Percentiles rank a stretch among this genome's conserved stretches.
Evolutionary conservation across 2,329 filamentous ascomycete genomes (phyloP).

Genomic region (Alternaria arbusti): DNA sequence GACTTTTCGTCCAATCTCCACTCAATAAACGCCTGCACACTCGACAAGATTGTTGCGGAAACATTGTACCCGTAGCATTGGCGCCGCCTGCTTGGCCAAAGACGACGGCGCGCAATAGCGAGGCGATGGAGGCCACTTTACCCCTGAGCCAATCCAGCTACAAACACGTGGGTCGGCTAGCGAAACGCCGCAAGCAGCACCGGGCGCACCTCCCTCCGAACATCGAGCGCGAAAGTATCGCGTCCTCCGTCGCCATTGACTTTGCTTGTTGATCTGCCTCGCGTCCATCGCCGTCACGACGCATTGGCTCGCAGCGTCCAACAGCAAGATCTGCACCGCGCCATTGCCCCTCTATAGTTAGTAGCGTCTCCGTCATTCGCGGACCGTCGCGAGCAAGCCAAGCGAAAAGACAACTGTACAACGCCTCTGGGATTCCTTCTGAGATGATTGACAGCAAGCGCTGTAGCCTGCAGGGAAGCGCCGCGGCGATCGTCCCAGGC

Average conservation of each 20-base stretch:
- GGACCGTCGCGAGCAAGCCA: background rate
- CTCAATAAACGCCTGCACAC: background rate
- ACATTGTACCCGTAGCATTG: background rate
- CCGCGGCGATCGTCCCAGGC: conserved; percentile 1
- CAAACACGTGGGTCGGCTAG: conserved; percentile 19
- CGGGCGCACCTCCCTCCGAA: conserved; percentile 1
- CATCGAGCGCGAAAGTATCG: background rate
- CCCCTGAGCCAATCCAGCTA: conserved; percentile 25
- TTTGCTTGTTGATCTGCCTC: background rate
- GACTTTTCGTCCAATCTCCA: conserved; percentile 8
- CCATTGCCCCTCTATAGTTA: background rate
- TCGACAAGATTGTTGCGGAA: background rate
- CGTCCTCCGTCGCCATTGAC: background rate
- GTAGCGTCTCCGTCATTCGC: background rate
- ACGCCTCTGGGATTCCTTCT: background rate
- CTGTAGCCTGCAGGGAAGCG: background rate
- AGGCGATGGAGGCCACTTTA: background rate
- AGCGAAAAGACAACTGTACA: background rate
- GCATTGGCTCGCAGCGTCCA: background rate
- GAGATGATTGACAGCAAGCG: background rate
- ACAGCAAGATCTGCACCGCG: background rate
- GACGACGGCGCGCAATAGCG: background rate
- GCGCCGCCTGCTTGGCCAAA: background rate
- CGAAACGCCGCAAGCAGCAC: conserved; percentile 21
- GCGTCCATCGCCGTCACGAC: background rate